Evolutionary conservation across 768 basidiomycete genomes (phyloP).

Genomic region (Panaeolus cyanescens): DNA sequence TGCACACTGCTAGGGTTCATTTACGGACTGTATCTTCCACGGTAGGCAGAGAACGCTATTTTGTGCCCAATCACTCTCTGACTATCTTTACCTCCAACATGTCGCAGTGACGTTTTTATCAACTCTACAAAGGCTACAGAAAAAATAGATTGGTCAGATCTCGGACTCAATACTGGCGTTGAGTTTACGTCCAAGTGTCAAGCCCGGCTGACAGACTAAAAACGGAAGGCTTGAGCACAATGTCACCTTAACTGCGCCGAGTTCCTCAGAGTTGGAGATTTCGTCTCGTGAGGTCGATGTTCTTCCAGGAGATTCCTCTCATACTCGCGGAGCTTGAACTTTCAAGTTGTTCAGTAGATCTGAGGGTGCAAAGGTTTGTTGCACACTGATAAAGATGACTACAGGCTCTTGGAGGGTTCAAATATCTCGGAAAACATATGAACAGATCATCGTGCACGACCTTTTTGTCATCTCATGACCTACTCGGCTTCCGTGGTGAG

Average conservation of each 20-base stretch:
- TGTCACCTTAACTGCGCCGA: conserved; percentile 4
- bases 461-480: conserved; percentile 3
- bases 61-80: background rate
- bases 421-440: background rate
- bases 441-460: background rate
- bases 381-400: background rate
- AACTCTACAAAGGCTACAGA: background rate
- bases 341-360: background rate
- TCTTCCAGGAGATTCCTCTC: background rate
- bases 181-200: background rate
- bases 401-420: background rate
- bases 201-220: conserved; percentile 1
- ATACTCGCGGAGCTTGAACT: conserved; percentile 1
- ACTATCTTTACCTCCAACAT: background rate
- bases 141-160: conserved; percentile 1
- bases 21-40: background rate
- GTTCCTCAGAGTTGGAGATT: background rate
- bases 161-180: background rate
- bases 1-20: background rate
- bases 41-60: background rate
- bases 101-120: background rate
- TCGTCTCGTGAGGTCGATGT: background rate
- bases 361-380: background rate
- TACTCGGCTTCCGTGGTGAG: conserved; percentile 1
- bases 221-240: background rate